These are phyloP conservation scores for Clavariopsis aquatica DNA, from an alignment of 495 filamentous ascomycete species.

Conservation along the genomic window DNA sequence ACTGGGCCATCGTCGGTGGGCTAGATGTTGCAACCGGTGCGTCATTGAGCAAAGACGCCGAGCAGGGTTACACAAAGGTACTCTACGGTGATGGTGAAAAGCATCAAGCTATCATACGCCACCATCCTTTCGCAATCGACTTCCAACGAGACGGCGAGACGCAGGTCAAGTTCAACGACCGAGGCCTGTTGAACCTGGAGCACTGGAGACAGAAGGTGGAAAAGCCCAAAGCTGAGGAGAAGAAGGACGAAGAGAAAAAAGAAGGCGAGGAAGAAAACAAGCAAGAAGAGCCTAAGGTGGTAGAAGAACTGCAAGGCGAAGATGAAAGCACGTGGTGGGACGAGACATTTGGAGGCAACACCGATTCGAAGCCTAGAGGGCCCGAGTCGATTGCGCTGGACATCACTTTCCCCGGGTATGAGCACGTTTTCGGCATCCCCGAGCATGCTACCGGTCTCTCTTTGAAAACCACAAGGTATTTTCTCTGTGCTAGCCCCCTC, in stretches of 20 bases:
- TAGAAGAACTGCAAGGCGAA: slow-evolving; percentile 46
- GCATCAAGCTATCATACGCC: slow-evolving; percentile 78
- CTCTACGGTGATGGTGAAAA: slow-evolving; percentile 74
- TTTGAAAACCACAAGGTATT: slow-evolving; percentile 81
- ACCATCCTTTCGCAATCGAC: slow-evolving; percentile 77
- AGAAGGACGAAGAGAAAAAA: slow-evolving; percentile 42
- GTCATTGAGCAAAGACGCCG: slow-evolving; percentile 57
- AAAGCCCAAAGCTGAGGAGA: slow-evolving; percentile 53
- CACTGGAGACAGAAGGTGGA: slow-evolving; percentile 94
- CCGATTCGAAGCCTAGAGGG: slow-evolving; percentile 84
- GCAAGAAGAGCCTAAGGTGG: slow-evolving; percentile 40
- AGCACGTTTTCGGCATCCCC: slow-evolving; percentile 91
- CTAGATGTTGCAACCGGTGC: slow-evolving; percentile 68
- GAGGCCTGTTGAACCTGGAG: slow-evolving; percentile 85
- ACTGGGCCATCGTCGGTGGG: slow-evolving; percentile 84
- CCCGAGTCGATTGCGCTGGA: slow-evolving; percentile 91
- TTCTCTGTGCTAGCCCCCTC: slow-evolving; percentile 49
- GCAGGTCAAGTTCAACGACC: slow-evolving; percentile 86
- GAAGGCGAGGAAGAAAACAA: slow-evolving; percentile 51
- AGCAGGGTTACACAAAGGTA: slow-evolving; percentile 70
- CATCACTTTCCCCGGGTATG: slow-evolving; percentile 87
- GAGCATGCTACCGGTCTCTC: slow-evolving; percentile 88
- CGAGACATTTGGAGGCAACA: slow-evolving; percentile 89
- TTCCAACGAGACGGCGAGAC: slow-evolving; percentile 80
- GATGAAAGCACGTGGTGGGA: slow-evolving; percentile 98